These are phyloP conservation scores for Haplographium delicatum DNA, from an alignment of 495 filamentous ascomycete genomes.

Conservation along the genomic window DNA sequence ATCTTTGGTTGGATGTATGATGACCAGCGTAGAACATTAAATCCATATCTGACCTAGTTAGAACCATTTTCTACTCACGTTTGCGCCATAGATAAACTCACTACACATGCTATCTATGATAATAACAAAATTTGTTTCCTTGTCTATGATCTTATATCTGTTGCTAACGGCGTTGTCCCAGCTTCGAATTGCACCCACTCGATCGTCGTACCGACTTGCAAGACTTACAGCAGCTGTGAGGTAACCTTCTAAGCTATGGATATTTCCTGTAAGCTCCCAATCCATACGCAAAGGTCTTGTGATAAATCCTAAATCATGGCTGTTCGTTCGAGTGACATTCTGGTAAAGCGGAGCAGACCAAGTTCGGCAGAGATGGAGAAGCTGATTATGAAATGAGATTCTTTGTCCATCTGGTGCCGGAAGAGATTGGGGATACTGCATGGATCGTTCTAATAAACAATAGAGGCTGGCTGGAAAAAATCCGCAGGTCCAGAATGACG, in stretches of 20 bases:
- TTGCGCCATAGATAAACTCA: neutral
- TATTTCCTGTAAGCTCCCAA: conserved; percentile 33
- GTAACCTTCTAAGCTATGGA: conserved; percentile 27
- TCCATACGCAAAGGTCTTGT: conserved; percentile 35
- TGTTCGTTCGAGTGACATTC: conserved; percentile 33
- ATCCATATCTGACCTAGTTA: conserved; percentile 29
- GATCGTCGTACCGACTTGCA: conserved; percentile 31
- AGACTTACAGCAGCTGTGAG: conserved; percentile 34
- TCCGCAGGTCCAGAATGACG: conserved; percentile 40
- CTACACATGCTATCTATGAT: conserved; percentile 47
- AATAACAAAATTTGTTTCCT: conserved; percentile 29
- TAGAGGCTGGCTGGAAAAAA: conserved; percentile 39
- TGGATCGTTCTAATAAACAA: conserved; percentile 28
- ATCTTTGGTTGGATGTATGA: conserved; percentile 24
- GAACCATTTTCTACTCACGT: neutral
- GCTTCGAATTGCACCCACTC: conserved; percentile 32
- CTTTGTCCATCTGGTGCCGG: neutral
- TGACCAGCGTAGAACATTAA: conserved; percentile 39
- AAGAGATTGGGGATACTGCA: conserved; percentile 25
- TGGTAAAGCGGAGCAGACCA: conserved; percentile 34
- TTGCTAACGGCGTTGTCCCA: conserved; percentile 34
- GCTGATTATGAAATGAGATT: conserved; percentile 12
- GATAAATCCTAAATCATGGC: conserved; percentile 45
- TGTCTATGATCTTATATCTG: conserved; percentile 21
- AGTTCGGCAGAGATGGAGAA: conserved; percentile 31